A percentile compares a stretch with the other conserved stretches of the same genome.
Evolutionary conservation across 2,329 filamentous ascomycete genomes (phyloP).

Genomic region (Arachnomyces sp.): DNA sequence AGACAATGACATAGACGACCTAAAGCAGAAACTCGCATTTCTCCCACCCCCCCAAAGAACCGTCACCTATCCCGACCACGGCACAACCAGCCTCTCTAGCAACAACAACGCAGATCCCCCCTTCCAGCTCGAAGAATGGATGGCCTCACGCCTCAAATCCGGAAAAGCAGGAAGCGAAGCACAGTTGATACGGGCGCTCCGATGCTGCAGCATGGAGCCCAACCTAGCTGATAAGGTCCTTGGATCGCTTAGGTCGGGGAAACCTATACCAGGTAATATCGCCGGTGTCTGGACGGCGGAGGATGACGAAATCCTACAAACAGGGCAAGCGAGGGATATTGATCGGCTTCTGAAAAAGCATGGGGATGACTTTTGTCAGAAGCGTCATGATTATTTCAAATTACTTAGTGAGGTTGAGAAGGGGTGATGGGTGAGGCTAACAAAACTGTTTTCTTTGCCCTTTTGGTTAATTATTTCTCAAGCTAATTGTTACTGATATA

Average conservation of each 20-base stretch:
- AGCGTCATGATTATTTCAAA: slow-evolving; percentile 30
- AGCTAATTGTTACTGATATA: too few species aligned
- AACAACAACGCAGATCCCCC: slow-evolving; percentile 5
- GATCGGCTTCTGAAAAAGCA: slow-evolving; percentile 35
- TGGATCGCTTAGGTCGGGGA: slow-evolving; percentile 20
- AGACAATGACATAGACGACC: too few species aligned
- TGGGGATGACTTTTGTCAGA: slow-evolving; percentile 28
- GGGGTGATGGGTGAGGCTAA: too few species aligned
- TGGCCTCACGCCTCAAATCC: slow-evolving; percentile 24
- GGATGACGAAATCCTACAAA: slow-evolving; percentile 34
- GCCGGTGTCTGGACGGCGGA: slow-evolving; percentile 40
- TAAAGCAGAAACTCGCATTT: too few species aligned
- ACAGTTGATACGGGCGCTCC: slow-evolving; percentile 27
- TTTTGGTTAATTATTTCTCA: not conserved
- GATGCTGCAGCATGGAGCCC: slow-evolving; percentile 34
- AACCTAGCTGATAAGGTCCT: slow-evolving; percentile 30
- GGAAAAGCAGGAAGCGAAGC: slow-evolving; percentile 23
- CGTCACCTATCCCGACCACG: slow-evolving; percentile 8
- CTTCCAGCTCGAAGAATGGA: slow-evolving; percentile 31
- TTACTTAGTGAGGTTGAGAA: slow-evolving; percentile 16
- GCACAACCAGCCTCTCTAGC: slow-evolving; percentile 1
- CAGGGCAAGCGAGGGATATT: slow-evolving; percentile 25
- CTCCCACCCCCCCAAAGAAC: slow-evolving; percentile 6
- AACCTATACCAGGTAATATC: slow-evolving; percentile 32
- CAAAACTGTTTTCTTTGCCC: not conserved